Evolutionary conservation across 2,329 filamentous ascomycete genomes (phyloP).

Genomic region (Seiridium cupressi): DNA sequence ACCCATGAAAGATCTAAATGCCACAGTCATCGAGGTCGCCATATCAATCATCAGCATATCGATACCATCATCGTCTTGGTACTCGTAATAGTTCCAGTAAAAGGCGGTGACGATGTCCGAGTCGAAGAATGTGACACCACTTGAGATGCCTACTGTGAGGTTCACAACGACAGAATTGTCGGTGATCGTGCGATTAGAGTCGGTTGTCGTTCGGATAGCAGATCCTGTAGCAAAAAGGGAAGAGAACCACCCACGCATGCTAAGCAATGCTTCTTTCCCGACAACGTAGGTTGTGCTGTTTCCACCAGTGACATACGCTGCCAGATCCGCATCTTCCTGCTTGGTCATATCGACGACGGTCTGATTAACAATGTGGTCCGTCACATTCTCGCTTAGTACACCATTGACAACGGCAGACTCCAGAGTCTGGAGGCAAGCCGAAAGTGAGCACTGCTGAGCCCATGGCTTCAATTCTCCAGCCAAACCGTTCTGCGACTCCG

Average conservation of each 20-base stretch:
- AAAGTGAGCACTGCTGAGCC: slow-evolving; percentile 27
- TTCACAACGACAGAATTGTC: slow-evolving; percentile 26
- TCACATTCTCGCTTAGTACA: slow-evolving; percentile 23
- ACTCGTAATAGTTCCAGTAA: slow-evolving; percentile 39
- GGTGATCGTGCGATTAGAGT: slow-evolving; percentile 25
- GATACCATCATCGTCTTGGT: slow-evolving; percentile 23
- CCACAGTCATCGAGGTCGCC: slow-evolving; percentile 31
- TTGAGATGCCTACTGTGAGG: slow-evolving; percentile 30
- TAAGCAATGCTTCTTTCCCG: slow-evolving; percentile 25
- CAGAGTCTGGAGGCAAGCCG: slow-evolving; percentile 28
- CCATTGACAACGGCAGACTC: slow-evolving; percentile 22
- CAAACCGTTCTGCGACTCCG: slow-evolving; percentile 21
- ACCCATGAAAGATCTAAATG: slow-evolving; percentile 27
- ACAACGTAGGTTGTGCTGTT: slow-evolving; percentile 20
- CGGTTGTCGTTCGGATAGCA: slow-evolving; percentile 21
- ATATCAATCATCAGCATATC: slow-evolving; percentile 32
- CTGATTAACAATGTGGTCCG: slow-evolving; percentile 17
- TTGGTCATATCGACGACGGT: slow-evolving; percentile 22
- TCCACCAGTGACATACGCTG: slow-evolving; percentile 17
- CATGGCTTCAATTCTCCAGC: slow-evolving; percentile 24
- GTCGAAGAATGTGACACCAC: slow-evolving; percentile 30
- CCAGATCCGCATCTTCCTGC: slow-evolving; percentile 13
- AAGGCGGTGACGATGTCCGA: slow-evolving; percentile 36
- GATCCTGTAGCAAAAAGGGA: slow-evolving; percentile 26
- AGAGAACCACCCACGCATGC: slow-evolving; percentile 29